Evolutionary conservation across 2,329 filamentous ascomycete species (phyloP).

Genomic region (Neonectria neomacrospora): DNA sequence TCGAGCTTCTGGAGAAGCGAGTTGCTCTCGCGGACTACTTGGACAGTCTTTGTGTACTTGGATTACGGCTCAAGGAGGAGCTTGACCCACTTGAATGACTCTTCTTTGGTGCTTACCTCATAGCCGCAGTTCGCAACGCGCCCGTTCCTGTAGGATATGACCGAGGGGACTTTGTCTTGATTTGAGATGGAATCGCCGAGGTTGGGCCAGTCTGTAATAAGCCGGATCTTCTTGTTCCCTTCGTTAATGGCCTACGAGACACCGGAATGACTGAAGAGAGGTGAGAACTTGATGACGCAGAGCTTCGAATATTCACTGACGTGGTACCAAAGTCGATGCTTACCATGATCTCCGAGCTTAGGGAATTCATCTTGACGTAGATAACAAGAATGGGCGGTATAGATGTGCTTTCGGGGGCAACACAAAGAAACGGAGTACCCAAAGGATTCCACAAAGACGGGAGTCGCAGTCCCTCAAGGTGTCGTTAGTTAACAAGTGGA

Average conservation of each 20-base stretch:
- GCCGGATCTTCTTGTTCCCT: neutral
- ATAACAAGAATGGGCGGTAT: too few species aligned
- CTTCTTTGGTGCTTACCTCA: neutral
- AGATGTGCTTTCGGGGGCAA: too few species aligned
- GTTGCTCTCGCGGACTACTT: conserved; percentile 5
- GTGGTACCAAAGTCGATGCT: conserved; percentile 6
- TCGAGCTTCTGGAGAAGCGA: neutral
- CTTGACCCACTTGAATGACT: neutral
- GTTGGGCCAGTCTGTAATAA: conserved; percentile 7
- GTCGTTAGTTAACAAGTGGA: too few species aligned
- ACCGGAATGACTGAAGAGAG: neutral
- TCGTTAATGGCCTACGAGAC: conserved; percentile 1
- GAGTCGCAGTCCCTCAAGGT: too few species aligned
- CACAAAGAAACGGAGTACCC: too few species aligned
- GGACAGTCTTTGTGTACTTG: neutral
- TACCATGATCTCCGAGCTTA: neutral
- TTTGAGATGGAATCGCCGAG: neutral
- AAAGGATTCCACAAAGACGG: too few species aligned
- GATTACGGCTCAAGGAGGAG: neutral
- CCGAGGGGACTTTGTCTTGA: neutral
- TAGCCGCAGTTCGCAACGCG: neutral
- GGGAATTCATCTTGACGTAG: neutral
- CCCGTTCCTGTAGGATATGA: neutral
- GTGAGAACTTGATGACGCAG: too few species aligned
- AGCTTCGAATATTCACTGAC: neutral